These are phyloP conservation scores for Polytrichum commune DNA, from an alignment of 225 moss, liverwort and hornwort genomes.

Conservation along the genomic window DNA sequence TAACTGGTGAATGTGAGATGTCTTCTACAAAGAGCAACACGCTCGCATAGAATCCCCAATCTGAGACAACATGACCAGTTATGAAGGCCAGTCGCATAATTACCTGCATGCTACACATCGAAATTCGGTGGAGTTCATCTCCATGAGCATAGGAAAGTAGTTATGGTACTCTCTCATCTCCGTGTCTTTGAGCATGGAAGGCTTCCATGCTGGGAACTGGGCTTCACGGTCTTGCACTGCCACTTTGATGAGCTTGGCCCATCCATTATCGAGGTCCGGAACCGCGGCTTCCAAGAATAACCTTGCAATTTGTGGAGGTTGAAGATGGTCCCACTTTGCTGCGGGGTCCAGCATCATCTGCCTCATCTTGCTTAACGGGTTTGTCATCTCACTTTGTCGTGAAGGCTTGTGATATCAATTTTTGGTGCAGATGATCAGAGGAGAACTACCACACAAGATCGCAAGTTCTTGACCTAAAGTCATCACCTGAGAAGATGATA, in stretches of 20 bases:
- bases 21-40: too few relatives aligned
- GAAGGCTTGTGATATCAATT: too few relatives aligned
- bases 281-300: conserved; percentile 9
- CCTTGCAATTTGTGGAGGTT: conserved; percentile 13
- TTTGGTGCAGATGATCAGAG: too few relatives aligned
- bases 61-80: too few relatives aligned
- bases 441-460: too few relatives aligned
- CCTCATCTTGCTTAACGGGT: conserved; percentile 16
- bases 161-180: conserved; percentile 8
- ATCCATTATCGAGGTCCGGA: conserved; percentile 15
- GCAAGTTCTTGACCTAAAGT: too few relatives aligned
- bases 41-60: too few relatives aligned
- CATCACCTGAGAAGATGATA: too few relatives aligned
- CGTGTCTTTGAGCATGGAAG: conserved; percentile 16
- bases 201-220: conserved; percentile 11
- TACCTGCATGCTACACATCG: conserved; percentile 15
- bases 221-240: not conserved
- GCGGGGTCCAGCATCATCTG: conserved; percentile 21
- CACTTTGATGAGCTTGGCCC: conserved; percentile 24
- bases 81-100: too few relatives aligned
- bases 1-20: too few relatives aligned
- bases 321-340: conserved; percentile 20
- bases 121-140: conserved; percentile 23
- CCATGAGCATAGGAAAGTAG: conserved; percentile 30
- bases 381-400: not conserved